Evolutionary conservation across 2,329 filamentous ascomycete genomes (phyloP).

Genomic region (Neofusicoccum sp.): DNA sequence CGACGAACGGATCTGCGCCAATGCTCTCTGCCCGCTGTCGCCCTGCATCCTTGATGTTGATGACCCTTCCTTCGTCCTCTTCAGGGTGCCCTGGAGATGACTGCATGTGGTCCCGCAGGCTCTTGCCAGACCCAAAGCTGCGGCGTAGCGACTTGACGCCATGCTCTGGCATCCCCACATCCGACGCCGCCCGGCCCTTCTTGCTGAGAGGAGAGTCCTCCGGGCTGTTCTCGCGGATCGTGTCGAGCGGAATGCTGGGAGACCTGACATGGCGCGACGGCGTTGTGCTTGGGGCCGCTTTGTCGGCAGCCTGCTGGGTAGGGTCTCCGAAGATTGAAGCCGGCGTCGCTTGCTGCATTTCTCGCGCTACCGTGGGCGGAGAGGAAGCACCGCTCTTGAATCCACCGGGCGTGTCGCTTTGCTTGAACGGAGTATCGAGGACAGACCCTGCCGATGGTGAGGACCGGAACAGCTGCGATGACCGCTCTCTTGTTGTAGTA

Average conservation of each 20-base stretch:
- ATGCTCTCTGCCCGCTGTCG: slow-evolving; percentile 1
- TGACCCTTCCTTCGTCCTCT: slow-evolving; percentile 38
- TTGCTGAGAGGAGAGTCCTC: slow-evolving; percentile 42
- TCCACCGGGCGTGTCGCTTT: slow-evolving; percentile 24
- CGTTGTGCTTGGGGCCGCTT: background rate
- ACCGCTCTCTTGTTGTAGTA: slow-evolving; percentile 33
- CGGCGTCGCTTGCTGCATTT: background rate
- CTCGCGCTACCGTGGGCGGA: slow-evolving; percentile 6
- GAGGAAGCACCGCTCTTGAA: slow-evolving; percentile 14
- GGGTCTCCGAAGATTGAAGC: slow-evolving; percentile 11
- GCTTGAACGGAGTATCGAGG: slow-evolving; percentile 20
- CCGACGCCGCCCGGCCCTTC: slow-evolving; percentile 42
- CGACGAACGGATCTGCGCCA: slow-evolving; percentile 23
- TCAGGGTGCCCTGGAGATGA: background rate
- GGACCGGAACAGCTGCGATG: slow-evolving; percentile 37
- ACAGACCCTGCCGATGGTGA: slow-evolving; percentile 35
- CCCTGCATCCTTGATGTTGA: background rate
- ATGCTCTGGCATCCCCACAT: slow-evolving; percentile 43
- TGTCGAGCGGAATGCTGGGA: slow-evolving; percentile 42
- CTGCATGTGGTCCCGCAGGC: slow-evolving; percentile 1
- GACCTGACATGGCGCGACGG: slow-evolving; percentile 30
- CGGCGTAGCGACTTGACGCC: slow-evolving; percentile 42
- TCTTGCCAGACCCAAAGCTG: background rate
- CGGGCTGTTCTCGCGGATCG: slow-evolving; percentile 53
- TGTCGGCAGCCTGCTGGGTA: background rate